Evolutionary conservation across 208 protist species (phyloP).

Genomic region (Acanthamoeba healyi): DNA sequence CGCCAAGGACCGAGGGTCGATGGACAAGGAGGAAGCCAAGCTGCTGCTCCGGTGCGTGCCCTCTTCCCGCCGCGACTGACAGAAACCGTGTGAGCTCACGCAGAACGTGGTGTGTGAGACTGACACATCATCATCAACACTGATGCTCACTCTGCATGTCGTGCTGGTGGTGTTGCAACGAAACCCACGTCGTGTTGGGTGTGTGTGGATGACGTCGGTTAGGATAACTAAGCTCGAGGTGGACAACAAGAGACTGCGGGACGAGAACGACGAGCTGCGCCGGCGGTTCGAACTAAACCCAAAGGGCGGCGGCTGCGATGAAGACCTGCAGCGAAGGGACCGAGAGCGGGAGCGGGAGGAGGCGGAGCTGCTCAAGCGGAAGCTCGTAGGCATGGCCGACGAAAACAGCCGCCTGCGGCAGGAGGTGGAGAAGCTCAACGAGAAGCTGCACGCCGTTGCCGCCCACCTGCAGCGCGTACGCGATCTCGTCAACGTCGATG

Average conservation of each 20-base stretch:
- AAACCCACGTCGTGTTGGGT: background rate
- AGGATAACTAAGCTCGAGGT: conserved; percentile 49
- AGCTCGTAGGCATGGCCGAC: conserved; percentile 32
- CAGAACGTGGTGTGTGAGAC: no score
- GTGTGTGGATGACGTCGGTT: no score
- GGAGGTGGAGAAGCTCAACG: conserved; percentile 43
- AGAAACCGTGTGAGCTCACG: no score
- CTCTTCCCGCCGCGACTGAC: no score
- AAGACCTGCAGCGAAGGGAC: no score
- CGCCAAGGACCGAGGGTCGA: background rate
- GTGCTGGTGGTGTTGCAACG: no score
- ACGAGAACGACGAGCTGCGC: conserved; percentile 4
- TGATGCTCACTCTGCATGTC: no score
- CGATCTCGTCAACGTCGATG: background rate
- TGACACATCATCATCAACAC: background rate
- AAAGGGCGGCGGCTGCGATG: background rate
- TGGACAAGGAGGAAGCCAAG: conserved; percentile 26
- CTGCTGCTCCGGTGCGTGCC: background rate
- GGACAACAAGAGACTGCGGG: background rate
- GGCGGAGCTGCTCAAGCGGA: background rate
- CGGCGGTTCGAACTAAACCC: conserved; percentile 9
- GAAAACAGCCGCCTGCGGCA: conserved; percentile 24
- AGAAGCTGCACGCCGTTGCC: background rate
- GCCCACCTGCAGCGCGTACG: background rate
- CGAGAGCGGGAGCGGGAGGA: background rate